phyloP scores from a whole-genome alignment of 2,329 filamentous ascomycete genomes.

The Fusarium sulawesiense region DNA sequence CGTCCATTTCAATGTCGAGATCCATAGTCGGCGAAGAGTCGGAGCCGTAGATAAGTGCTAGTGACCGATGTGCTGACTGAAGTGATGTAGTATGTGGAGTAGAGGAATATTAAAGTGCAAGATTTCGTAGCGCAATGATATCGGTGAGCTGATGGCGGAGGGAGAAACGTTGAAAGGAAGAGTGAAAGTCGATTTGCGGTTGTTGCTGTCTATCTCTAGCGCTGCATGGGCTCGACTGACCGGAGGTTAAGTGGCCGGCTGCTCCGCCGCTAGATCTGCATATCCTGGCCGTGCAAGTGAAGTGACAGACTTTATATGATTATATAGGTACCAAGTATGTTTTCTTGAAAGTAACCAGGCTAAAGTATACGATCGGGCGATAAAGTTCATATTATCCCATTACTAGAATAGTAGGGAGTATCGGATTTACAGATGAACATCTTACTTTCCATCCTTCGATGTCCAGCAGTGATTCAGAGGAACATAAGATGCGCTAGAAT shows the following conservation, averaged over 20 bases:
- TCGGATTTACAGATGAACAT: not conserved
- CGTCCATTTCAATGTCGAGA: conserved; percentile 77
- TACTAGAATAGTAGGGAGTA: not conserved
- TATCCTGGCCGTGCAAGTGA: not conserved
- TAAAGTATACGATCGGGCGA: not conserved
- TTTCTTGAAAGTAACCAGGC: not conserved
- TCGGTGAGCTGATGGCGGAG: not conserved
- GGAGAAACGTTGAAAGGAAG: not conserved
- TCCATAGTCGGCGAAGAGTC: conserved; percentile 64
- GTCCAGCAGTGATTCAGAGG: not conserved
- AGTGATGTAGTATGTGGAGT: not conserved
- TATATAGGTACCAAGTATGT: too few species aligned
- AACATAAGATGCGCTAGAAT: not conserved
- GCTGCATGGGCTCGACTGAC: conserved; percentile 8
- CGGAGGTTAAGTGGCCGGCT: conserved; percentile 29
- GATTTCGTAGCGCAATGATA: not conserved
- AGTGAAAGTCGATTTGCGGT: conserved; percentile 14
- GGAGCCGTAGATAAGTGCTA: not conserved
- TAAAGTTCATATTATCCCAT: not conserved
- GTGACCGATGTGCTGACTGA: not conserved
- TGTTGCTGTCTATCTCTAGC: conserved; percentile 22
- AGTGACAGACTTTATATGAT: not conserved
- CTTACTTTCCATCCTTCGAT: not conserved
- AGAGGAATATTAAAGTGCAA: not conserved
- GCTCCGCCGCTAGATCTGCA: conserved; percentile 27